Evolutionary conservation across 108 stramenopile genomes (phyloP).

Genomic region (Cyclotella choctawhatcheeana): DNA sequence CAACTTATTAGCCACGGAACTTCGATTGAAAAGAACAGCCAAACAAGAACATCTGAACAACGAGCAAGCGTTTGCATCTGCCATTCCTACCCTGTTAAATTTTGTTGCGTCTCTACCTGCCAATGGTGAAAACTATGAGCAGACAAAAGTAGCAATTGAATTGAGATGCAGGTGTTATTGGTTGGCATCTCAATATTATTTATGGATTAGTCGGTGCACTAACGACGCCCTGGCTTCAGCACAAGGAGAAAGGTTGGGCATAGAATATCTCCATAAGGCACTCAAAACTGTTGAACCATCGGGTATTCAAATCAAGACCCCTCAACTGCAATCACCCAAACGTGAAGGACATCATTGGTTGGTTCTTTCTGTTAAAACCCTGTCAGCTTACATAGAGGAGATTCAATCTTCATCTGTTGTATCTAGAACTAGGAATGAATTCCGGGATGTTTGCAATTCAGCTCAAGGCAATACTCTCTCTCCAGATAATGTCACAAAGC

Average conservation of each 20-base stretch:
- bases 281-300: constrained; percentile 37
- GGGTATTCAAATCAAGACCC: constrained; percentile 51
- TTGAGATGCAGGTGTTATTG: constrained; percentile 68
- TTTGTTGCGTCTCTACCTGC: constrained; percentile 29
- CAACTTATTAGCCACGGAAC: constrained; percentile 75
- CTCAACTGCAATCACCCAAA: constrained; percentile 69
- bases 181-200: constrained; percentile 67
- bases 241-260: constrained; percentile 61
- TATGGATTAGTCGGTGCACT: constrained; percentile 68
- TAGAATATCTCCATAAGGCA: constrained; percentile 58
- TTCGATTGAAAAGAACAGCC: constrained; percentile 62
- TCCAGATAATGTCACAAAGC: constrained; percentile 34
- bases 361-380: constrained; percentile 53
- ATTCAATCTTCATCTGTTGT: constrained; percentile 81
- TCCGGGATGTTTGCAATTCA: constrained; percentile 47
- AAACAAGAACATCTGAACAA: constrained; percentile 57
- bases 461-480: constrained; percentile 10
- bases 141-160: constrained; percentile 17
- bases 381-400: constrained; percentile 63
- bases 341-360: constrained; percentile 72
- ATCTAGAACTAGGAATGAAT: constrained; percentile 60
- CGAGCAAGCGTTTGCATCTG: constrained; percentile 45
- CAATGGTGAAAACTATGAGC: neutral
- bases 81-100: constrained; percentile 62
- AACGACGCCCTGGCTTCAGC: constrained; percentile 51